Percentiles rank a stretch among this genome's conserved stretches.
phyloP scores from a whole-genome alignment of 345 rosid genomes.

The Hibiscus trionum region DNA sequence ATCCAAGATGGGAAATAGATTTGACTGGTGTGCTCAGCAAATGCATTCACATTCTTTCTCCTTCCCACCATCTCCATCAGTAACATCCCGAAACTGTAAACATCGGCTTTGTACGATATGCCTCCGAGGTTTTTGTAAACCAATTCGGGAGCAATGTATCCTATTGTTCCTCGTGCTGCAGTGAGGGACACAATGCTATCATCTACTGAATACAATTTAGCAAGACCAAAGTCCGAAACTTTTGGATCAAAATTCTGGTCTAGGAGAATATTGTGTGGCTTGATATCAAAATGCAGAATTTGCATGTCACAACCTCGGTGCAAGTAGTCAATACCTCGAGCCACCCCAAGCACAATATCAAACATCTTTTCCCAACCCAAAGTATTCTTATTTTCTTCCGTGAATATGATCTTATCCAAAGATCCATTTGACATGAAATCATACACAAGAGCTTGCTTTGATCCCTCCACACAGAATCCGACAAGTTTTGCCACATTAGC shows the following conservation, averaged over 20 bases:
- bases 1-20: not conserved
- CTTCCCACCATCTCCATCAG: not conserved
- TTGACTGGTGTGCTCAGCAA: not conserved
- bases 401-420: not conserved
- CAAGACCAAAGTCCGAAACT: not conserved
- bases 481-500: not conserved
- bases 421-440: slow-evolving; percentile 6
- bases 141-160: not conserved
- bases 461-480: not conserved
- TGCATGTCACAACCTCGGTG: not conserved
- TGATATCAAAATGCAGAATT: not conserved
- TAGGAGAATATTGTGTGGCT: not conserved
- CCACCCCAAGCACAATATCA: not conserved
- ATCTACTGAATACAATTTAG: not conserved
- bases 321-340: not conserved
- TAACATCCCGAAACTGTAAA: not conserved
- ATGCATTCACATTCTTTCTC: not conserved
- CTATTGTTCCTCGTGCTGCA: not conserved
- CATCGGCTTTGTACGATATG: not conserved
- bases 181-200: not conserved
- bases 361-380: slow-evolving; percentile 3
- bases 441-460: slow-evolving; percentile 9
- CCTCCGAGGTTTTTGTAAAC: not conserved
- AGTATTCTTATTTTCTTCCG: not conserved
- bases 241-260: not conserved